These are phyloP conservation scores for Coemansia sp. DNA, from an alignment of 192 early-diverging fungal species.

Conservation along the genomic window DNA sequence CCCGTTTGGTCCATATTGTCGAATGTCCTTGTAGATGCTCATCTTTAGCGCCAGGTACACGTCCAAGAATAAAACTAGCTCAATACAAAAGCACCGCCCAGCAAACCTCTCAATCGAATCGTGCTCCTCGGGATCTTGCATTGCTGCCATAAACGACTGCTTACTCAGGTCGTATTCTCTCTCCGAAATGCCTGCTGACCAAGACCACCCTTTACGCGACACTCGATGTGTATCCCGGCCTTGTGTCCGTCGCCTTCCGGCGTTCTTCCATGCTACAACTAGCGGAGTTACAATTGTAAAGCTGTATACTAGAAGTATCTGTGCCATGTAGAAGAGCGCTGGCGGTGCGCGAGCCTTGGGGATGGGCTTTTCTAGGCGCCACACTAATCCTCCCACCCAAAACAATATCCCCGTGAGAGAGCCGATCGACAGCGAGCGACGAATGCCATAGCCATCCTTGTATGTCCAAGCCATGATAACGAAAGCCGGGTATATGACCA, in stretches of 20 bases:
- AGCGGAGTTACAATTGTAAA: slow-evolving; percentile 20
- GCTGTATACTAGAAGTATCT: slow-evolving; percentile 26
- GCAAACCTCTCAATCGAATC: slow-evolving; percentile 23
- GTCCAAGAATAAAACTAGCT: slow-evolving; percentile 33
- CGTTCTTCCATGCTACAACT: slow-evolving; percentile 13
- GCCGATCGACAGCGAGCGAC: slow-evolving; percentile 20
- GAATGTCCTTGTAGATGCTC: slow-evolving; percentile 15
- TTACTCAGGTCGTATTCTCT: slow-evolving; percentile 22
- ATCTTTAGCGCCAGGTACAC: slow-evolving; percentile 26
- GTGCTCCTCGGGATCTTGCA: slow-evolving; percentile 30
- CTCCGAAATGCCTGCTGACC: slow-evolving; percentile 14
- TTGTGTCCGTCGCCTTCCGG: background rate
- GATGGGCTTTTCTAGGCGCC: slow-evolving; percentile 4
- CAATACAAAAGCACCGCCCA: slow-evolving; percentile 33
- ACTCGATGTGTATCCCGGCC: background rate
- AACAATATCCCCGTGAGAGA: slow-evolving; percentile 11
- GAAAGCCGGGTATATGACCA: slow-evolving; percentile 13
- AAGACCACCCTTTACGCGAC: slow-evolving; percentile 13
- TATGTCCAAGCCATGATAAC: slow-evolving; percentile 15
- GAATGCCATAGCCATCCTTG: slow-evolving; percentile 38
- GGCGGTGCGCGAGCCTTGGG: slow-evolving; percentile 14
- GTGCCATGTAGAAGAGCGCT: slow-evolving; percentile 17
- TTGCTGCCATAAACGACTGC: slow-evolving; percentile 27
- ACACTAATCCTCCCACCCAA: slow-evolving; percentile 17
- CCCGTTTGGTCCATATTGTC: background rate